Base-by-base conservation (phyloP, 108 stramenopile species). In the Fragilaria radians region DNA sequence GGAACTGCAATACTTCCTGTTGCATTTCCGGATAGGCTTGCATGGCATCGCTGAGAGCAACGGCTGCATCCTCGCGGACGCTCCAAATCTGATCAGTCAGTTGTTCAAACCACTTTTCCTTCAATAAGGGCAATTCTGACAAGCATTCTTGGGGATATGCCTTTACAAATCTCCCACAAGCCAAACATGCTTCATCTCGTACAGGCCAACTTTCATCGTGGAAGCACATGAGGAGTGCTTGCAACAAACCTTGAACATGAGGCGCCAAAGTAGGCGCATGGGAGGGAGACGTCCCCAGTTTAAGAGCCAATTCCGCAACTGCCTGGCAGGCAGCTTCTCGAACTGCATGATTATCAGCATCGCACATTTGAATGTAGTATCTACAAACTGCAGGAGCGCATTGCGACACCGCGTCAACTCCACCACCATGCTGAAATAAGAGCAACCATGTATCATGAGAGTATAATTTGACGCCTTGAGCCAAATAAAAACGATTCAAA, bases 151-250 rank as follows among this genome's bases (percentile, higher is more conserved):
- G 88, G 0, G 89, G 89, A 65, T 83, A 92, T 5, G 87, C 84
- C 19, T 73, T 63, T 54, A 86, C 89, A 52, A 96, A 94, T 17
- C 75, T 83, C 2, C 96, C 96, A 62, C 89, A 93, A 18, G 96
- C 94, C 52, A 96, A 72, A 61, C 95, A 96, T 22, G 97, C 96
- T 72, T 95, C 94, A 59, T 98, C 97, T 30, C 97, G 88, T 34
- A 98, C 97, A 9, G 97, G 97, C 97, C 97, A 98, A 26, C 88
- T 90, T 61, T 96, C 97, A 59, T 98, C 97, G 59, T 92, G 89
- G 64, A 98, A 96, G 76, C 96, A 96, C 79, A 93, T 94, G 32
- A 96, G 61, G n/a, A 97, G 73, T 3, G 95, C 91, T 66, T 91
- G 77, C 32, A 93, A 68, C 67, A 93, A 61, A 48, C 75, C 70